Base-by-base conservation (phyloP, 306 rosid species). In the Quercus wislizeni region DNA sequence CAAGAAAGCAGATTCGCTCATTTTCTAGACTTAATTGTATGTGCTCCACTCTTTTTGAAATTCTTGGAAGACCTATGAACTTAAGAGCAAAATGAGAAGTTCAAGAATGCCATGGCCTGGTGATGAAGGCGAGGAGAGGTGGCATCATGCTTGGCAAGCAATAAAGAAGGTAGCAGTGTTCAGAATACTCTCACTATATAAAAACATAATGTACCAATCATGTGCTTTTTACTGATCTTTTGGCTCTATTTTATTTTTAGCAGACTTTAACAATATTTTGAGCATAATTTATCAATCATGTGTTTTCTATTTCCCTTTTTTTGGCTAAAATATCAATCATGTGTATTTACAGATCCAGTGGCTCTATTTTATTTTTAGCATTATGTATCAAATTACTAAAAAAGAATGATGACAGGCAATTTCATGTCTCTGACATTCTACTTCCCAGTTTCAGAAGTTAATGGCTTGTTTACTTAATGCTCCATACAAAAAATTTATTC, bases 81-180 rank as follows among this genome's bases (percentile, higher is more conserved):
- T 85, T 10, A 76, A 71, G 76, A 67, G 41, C 54, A 81, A 64
- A 64, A 63, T 81, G 74, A 78, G 67, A 67, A 78, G 83, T 78
- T 78, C 83, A 19, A 73, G 79, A 25, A 63, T 81, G 41, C 76
- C 86, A 1, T 85, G 83, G 83, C 85, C 81, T 28, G 85, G 85
- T 55, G 76, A 78, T 64, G 85, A 75, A 76, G 74, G 76, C n/a
- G 80, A 82, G 15, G 74, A 74, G 76, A 76, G 74, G 74, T 80
- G 87, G 85, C 72, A 14, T 63, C 14, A 9, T 70, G 83, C 88
- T 55, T 81, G 88, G 85, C 78, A 21, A 75, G 88, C 85, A 31
- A 78, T 85, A 75, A 85, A 85, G 69, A 72, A 77, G 82, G 87
- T 84, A 80, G 49, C 54, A 49, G 51, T 23, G 30, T 7, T 59